phyloP scores from a whole-genome alignment of 495 filamentous ascomycete genomes.

The Penicillium diatomitis region DNA sequence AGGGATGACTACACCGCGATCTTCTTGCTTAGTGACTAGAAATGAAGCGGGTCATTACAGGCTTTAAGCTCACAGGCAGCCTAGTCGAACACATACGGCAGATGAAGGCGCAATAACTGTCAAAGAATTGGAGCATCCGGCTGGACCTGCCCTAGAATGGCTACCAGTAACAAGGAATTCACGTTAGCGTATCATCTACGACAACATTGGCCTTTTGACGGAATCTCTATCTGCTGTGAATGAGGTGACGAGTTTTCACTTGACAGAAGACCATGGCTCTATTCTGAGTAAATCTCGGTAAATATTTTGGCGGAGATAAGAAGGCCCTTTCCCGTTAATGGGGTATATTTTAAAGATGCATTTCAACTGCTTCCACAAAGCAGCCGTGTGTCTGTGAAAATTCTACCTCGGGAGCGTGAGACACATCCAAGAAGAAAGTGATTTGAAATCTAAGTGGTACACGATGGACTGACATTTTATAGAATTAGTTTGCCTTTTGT shows the following conservation, averaged over 20 bases:
- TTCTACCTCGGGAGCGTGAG: not conserved
- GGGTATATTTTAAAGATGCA: slow-evolving; percentile 8
- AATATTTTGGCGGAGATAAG: slow-evolving; percentile 18
- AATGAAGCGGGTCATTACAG: slow-evolving; percentile 9
- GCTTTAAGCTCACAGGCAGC: slow-evolving; percentile 15
- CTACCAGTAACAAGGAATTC: slow-evolving; percentile 18
- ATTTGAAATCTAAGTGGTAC: not conserved
- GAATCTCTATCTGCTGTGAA: slow-evolving; percentile 14
- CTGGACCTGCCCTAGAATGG: slow-evolving; percentile 15
- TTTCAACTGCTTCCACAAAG: slow-evolving; percentile 18
- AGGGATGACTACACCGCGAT: slow-evolving; percentile 19
- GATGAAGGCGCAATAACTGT: slow-evolving; percentile 4
- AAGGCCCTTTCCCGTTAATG: slow-evolving; percentile 14
- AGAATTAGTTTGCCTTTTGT: slow-evolving; percentile 15
- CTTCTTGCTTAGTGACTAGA: slow-evolving; percentile 23
- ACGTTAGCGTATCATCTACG: slow-evolving; percentile 31
- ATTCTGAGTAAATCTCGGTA: slow-evolving; percentile 33
- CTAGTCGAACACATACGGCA: slow-evolving; percentile 5
- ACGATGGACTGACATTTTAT: slow-evolving; percentile 9
- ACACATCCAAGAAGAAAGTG: slow-evolving; percentile 2
- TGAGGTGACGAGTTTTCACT: slow-evolving; percentile 26
- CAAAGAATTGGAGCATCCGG: slow-evolving; percentile 9
- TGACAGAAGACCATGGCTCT: slow-evolving; percentile 29
- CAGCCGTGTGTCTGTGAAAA: slow-evolving; percentile 1
- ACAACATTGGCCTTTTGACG: slow-evolving; percentile 26